A percentile compares a stretch with the other conserved stretches of the same genome.
Conservation (phyloP, 2,329 filamentous ascomycete genomes). For the Rosellinia necatrix region DNA sequence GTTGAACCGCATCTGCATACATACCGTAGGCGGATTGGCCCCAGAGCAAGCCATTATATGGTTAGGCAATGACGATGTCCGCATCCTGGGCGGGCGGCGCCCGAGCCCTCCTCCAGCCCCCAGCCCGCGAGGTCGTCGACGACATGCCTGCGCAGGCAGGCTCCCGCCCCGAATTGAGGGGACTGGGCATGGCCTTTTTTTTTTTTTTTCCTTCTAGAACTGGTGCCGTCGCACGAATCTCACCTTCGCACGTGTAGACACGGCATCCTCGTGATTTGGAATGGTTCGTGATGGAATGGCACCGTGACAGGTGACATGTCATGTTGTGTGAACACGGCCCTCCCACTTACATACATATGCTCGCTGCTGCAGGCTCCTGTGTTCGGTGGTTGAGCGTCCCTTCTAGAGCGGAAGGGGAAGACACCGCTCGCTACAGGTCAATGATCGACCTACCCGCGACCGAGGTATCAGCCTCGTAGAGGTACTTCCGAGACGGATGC, state of each 20-base stretch:
- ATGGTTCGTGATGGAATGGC: background rate
- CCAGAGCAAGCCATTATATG: slow-evolving; percentile 11
- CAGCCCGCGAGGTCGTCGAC: too few species aligned
- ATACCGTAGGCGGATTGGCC: background rate
- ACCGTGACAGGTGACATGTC: slow-evolving; percentile 21
- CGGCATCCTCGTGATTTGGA: slow-evolving; percentile 7
- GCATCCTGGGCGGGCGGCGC: background rate
- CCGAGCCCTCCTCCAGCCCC: background rate
- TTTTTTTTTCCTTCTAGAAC: background rate
- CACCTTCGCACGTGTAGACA: too few species aligned
- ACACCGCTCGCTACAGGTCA: background rate
- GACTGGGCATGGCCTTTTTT: background rate
- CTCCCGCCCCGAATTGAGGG: too few species aligned
- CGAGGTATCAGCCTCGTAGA: slow-evolving; percentile 23
- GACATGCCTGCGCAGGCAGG: too few species aligned
- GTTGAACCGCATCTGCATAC: slow-evolving; percentile 10
- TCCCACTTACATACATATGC: background rate
- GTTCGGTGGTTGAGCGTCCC: slow-evolving; percentile 8
- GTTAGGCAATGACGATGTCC: slow-evolving; percentile 5
- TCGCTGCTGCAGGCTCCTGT: slow-evolving; percentile 31
- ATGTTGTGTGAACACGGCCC: slow-evolving; percentile 16
- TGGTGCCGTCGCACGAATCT: slow-evolving; percentile 11
- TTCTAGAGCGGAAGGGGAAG: background rate
- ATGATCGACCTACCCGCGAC: background rate
- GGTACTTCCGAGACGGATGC: slow-evolving; percentile 20